A percentile compares a stretch with the other conserved stretches of the same genome.
Evolutionary conservation across 2,329 filamentous ascomycete species (phyloP).

Genomic region (Fusarium guadeloupense): DNA sequence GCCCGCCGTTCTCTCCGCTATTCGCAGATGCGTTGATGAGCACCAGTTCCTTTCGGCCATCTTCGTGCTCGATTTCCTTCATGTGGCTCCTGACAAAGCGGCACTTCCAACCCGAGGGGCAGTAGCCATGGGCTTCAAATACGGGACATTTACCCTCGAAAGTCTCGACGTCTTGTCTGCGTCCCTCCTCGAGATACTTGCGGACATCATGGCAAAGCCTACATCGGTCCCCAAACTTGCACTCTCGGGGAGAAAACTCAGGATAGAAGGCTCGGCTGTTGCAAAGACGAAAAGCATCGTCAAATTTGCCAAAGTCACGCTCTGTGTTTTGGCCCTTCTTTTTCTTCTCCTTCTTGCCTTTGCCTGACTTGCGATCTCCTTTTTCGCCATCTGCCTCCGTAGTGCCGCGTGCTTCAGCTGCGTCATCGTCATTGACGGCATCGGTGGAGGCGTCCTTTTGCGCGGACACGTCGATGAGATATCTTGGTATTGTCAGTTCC

Average conservation of each 20-base stretch:
- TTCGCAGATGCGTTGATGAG: constrained; percentile 58
- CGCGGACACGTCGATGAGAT: constrained; percentile 51
- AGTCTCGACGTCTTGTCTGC: constrained; percentile 79
- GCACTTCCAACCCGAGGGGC: constrained; percentile 91
- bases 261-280: constrained; percentile 73
- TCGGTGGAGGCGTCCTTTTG: constrained; percentile 37
- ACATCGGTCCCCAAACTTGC: constrained; percentile 82
- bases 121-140: constrained; percentile 78
- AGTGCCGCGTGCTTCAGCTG: constrained; percentile 56
- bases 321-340: constrained; percentile 79
- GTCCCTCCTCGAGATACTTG: constrained; percentile 83
- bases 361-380: constrained; percentile 62
- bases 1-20: constrained; percentile 41
- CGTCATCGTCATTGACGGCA: constrained; percentile 56
- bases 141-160: constrained; percentile 84
- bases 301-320: constrained; percentile 81
- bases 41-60: constrained; percentile 84
- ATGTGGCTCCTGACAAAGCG: constrained; percentile 90
- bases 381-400: constrained; percentile 56
- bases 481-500: constrained; percentile 46
- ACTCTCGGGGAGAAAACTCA: constrained; percentile 84
- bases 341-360: constrained; percentile 54
- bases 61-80: constrained; percentile 77
- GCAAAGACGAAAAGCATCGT: constrained; percentile 81
- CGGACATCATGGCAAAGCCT: constrained; percentile 85